These are phyloP conservation scores for Umbelopsis vinacea DNA, from an alignment of 192 early-diverging fungal genomes.

Conservation along the genomic window DNA sequence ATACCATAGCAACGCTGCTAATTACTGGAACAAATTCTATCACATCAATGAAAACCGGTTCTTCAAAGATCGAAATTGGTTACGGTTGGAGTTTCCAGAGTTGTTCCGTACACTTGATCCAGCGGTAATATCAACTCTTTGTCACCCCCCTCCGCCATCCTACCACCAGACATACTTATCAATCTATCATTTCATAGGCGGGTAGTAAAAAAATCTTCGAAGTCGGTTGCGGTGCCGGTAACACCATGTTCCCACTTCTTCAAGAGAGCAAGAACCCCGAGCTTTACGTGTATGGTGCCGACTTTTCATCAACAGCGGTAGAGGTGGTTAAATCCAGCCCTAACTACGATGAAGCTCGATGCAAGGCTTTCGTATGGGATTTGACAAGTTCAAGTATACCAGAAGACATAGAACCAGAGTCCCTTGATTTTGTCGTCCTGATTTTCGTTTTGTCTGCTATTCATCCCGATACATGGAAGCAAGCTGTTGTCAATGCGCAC, in stretches of 20 bases:
- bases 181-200: constrained; percentile 33
- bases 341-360: constrained; percentile 70
- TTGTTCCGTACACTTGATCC: constrained; percentile 59
- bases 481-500: constrained; percentile 81
- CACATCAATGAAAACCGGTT: constrained; percentile 86
- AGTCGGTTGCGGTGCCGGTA: constrained; percentile 97
- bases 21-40: constrained; percentile 83
- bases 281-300: constrained; percentile 91
- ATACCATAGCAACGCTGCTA: constrained; percentile 53
- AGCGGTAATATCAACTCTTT: constrained; percentile 41
- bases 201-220: constrained; percentile 77
- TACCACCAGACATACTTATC: too few relatives aligned
- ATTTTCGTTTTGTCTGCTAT: constrained; percentile 97
- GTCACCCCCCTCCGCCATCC: too few relatives aligned
- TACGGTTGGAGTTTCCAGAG: constrained; percentile 92
- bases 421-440: constrained; percentile 89
- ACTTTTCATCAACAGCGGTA: constrained; percentile 90
- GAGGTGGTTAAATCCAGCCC: constrained; percentile 86
- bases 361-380: constrained; percentile 95
- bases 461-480: constrained; percentile 82
- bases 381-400: constrained; percentile 75
- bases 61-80: constrained; percentile 98
- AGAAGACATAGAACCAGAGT: constrained; percentile 72
- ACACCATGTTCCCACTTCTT: constrained; percentile 93
- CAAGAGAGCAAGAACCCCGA: constrained; percentile 73